Evolutionary conservation across 257 asterid genomes (phyloP).

Genomic region (Przewalskia tangutica): DNA sequence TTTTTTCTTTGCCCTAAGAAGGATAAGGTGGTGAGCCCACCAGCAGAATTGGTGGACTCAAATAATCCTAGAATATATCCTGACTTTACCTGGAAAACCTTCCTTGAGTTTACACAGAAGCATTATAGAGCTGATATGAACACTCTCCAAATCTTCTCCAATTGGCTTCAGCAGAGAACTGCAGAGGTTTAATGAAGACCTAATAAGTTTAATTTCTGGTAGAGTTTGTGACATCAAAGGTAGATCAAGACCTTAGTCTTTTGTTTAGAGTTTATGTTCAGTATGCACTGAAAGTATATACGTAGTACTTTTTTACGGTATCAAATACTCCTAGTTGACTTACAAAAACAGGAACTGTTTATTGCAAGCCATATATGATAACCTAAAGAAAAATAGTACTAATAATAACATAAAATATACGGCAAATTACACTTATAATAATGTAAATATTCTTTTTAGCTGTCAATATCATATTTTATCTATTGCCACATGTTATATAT

Average conservation of each 20-base stretch:
- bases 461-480: too few relatives aligned
- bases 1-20: conserved; percentile 7
- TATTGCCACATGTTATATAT: too few relatives aligned
- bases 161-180: not conserved
- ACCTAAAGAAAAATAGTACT: not conserved
- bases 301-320: not conserved
- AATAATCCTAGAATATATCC: conserved; percentile 8
- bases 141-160: not conserved
- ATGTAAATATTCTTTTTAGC: too few relatives aligned
- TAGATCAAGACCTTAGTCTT: not conserved
- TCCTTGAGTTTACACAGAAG: conserved; percentile 7
- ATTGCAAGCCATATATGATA: not conserved
- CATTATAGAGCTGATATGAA: conserved; percentile 10
- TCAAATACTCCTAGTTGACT: not conserved
- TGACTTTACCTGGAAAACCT: conserved; percentile 3
- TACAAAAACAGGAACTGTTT: not conserved
- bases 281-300: not conserved
- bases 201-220: not conserved
- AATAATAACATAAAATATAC: too few relatives aligned
- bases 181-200: not conserved
- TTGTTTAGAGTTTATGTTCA: not conserved
- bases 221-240: not conserved
- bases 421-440: too few relatives aligned
- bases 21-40: conserved; percentile 9
- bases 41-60: conserved; percentile 2